Percentiles rank a stretch among this genome's conserved stretches.
Conservation (phyloP, 257 asterid genomes). For the Primulina huaijiensis region DNA sequence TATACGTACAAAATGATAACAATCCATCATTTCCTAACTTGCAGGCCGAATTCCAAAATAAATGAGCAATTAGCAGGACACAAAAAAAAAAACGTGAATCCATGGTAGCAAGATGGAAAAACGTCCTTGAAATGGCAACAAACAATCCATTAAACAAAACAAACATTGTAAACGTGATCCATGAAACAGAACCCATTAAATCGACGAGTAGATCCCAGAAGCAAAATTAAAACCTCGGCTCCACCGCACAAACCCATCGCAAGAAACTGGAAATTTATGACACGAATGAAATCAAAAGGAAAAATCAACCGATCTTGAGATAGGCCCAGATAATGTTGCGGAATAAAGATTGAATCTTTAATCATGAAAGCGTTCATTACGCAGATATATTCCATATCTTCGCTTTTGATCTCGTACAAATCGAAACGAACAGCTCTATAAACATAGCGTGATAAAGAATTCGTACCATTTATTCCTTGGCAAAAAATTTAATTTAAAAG, state of each 20-base stretch:
- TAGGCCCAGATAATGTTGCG: background rate
- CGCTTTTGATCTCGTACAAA: slow-evolving; percentile 15
- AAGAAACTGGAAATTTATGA: slow-evolving; percentile 17
- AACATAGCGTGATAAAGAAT: background rate
- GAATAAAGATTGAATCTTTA: slow-evolving; percentile 5
- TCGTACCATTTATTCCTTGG: background rate
- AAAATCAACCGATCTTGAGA: slow-evolving; percentile 14
- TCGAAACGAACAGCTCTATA: background rate
- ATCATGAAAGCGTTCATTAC: background rate
- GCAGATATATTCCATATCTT: background rate
- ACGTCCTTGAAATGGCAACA: slow-evolving; percentile 14
- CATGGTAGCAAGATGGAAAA: background rate
- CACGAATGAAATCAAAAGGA: background rate
- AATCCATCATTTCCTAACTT: background rate
- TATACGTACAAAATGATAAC: background rate
- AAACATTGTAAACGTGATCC: background rate
- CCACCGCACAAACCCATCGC: slow-evolving; percentile 22
- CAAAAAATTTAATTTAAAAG: too few relatives aligned
- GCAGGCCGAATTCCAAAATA: background rate
- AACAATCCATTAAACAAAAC: slow-evolving; percentile 2
- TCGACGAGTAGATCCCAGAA: background rate
- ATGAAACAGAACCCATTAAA: background rate
- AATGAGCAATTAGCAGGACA: slow-evolving; percentile 6
- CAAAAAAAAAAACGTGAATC: background rate
- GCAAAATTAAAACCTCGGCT: background rate